Evolutionary conservation across 2,329 filamentous ascomycete genomes (phyloP), one percentile per base, ranked within the genome.

Genomic region (Arthrobotrys sphaeroides): DNA sequence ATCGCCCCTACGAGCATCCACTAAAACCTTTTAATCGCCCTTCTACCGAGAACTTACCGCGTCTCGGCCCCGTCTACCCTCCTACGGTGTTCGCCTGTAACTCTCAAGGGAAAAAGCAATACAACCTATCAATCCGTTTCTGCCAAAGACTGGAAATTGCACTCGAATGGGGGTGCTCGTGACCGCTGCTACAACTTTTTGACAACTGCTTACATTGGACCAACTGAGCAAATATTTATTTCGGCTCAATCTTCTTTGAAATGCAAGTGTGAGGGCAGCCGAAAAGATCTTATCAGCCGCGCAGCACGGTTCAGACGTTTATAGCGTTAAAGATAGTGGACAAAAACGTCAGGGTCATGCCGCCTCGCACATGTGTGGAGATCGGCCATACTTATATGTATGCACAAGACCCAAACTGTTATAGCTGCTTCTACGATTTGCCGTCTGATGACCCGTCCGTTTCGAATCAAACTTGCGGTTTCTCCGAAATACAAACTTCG

Each of bases 211-310:
- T 26, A 53, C 26, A 18, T 53, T 55, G 36, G 22, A 22, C 47
- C 59, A 73, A 59, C 49, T 40, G 31, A 51, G 43, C 28, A 31
- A n/a, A 20, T 68, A 33, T 18, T n/a, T 38, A 38, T 55, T 55
- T 38, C 51, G 51, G 51, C 57, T 57, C 53, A 43, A 69, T 20
- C 3, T 24, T 53, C 42, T 13, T n/a, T 31, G 38, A 68, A 59
- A 31, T 68, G 40, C 24, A 43, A 18, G 45, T 49, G 45, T 51
- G 55, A 62, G 31, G 36, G 22, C 5, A 43, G 24, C 31, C n/a
- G n/a, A 45, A 51, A 62, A 53, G 69, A 73, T 73, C 69, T 73
- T 73, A 73, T 73, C 69, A 73, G 69, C 69, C 69, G 69, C 69
- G 69, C 69, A 73, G 24, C 26, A 73, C 61, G 28, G 31, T 24